Conservation (phyloP, 176 grass and related monocot genomes). For the Aegilops sharonensis region DNA sequence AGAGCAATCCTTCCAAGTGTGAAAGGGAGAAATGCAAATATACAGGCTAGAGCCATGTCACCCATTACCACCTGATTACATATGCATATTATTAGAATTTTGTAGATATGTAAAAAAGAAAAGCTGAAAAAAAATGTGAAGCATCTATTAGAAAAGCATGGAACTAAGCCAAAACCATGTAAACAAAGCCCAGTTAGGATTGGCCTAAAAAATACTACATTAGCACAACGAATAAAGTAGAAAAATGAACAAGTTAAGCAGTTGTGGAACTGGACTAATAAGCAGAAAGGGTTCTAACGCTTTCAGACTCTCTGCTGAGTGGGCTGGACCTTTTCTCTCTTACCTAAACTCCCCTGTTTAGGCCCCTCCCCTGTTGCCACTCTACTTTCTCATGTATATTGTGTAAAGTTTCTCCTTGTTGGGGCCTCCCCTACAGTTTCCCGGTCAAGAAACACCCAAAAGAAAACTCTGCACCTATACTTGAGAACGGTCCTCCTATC, state of each 20-base stretch:
- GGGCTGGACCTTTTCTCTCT: too few relatives aligned
- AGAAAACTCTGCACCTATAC: not conserved
- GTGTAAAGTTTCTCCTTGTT: too few relatives aligned
- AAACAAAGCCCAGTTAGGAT: not conserved
- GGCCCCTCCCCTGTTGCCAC: too few relatives aligned
- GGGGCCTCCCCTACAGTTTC: too few relatives aligned
- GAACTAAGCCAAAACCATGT: not conserved
- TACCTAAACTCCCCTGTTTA: too few relatives aligned
- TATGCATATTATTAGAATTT: not conserved
- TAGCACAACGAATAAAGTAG: not conserved
- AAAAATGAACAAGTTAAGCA: not conserved
- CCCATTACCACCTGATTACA: constrained; percentile 17
- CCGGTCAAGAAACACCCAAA: too few relatives aligned
- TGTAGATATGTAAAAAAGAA: not conserved
- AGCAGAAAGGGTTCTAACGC: not conserved
- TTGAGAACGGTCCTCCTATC: not conserved
- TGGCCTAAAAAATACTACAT: not conserved
- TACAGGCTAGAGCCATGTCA: constrained; percentile 18
- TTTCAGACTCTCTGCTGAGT: too few relatives aligned
- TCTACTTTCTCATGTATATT: too few relatives aligned
- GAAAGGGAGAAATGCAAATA: constrained; percentile 32
- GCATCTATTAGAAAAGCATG: not conserved
- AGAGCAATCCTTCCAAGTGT: constrained; percentile 26
- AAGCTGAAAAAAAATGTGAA: not conserved
- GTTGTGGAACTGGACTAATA: not conserved